Conservation (phyloP, 495 filamentous ascomycete genomes). For the Penicillium salamii region DNA sequence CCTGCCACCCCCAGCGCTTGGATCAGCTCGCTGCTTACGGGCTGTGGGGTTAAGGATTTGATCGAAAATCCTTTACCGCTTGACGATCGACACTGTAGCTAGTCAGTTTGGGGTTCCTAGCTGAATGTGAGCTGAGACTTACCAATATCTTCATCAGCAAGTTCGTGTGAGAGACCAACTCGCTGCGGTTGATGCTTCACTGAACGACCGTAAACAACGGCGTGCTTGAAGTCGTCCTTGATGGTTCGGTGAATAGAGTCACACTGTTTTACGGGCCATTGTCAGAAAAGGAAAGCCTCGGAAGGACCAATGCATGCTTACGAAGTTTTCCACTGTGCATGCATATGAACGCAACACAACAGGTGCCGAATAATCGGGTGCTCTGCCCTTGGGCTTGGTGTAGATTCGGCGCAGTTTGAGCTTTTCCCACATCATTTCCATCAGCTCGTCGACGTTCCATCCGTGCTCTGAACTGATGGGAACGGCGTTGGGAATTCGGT, state of each 20-base stretch:
- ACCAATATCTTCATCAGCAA: conserved; percentile 98
- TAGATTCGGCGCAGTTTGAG: conserved; percentile 87
- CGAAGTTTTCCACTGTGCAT: conserved; percentile 95
- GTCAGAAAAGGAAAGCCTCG: neutral
- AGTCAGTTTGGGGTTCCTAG: conserved; percentile 33
- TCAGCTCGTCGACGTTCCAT: conserved; percentile 95
- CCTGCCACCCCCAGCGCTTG: conserved; percentile 26
- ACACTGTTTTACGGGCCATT: conserved; percentile 55
- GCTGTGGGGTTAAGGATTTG: conserved; percentile 21
- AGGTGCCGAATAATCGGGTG: conserved; percentile 88
- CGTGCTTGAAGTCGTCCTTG: conserved; percentile 90
- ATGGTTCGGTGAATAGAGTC: conserved; percentile 96
- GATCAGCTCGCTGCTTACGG: conserved; percentile 29
- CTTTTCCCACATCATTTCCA: conserved; percentile 99
- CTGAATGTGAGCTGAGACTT: conserved; percentile 34
- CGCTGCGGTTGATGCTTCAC: conserved; percentile 98
- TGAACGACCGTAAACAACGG: conserved; percentile 94
- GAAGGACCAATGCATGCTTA: conserved; percentile 44
- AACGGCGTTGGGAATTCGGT: conserved; percentile 93
- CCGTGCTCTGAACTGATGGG: conserved; percentile 97
- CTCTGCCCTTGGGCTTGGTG: conserved; percentile 95
- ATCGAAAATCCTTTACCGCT: conserved; percentile 60
- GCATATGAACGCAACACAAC: conserved; percentile 80
- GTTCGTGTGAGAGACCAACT: conserved; percentile 86
- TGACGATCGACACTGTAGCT: conserved; percentile 82